These are phyloP conservation scores for Paracoccidioides brasiliensis DNA, from an alignment of 2,329 filamentous ascomycete genomes.

Conservation along the genomic window DNA sequence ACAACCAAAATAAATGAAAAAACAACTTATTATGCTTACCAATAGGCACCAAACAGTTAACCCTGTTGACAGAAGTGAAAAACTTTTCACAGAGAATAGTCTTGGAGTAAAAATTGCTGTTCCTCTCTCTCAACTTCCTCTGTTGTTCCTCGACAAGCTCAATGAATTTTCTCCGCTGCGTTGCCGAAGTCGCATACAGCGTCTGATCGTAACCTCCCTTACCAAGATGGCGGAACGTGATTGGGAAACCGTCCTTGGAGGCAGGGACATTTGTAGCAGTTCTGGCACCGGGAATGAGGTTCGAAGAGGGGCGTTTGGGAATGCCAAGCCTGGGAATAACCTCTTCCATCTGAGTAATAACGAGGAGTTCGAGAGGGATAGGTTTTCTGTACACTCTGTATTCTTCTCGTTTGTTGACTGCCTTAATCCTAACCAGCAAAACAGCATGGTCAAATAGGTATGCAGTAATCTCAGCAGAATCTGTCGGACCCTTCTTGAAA, in stretches of 20 bases:
- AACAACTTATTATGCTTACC: conserved; percentile 40
- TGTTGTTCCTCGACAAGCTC: conserved; percentile 90
- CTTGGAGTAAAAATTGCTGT: conserved; percentile 57
- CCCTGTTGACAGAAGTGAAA: conserved; percentile 75
- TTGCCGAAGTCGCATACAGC: conserved; percentile 72
- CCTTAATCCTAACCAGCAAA: conserved; percentile 79
- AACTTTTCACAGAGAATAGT: conserved; percentile 67
- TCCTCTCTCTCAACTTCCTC: conserved; percentile 61
- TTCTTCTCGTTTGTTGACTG: conserved; percentile 84
- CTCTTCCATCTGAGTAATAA: conserved; percentile 95
- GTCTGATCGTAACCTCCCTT: conserved; percentile 91
- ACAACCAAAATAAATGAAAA: neutral
- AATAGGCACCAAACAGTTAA: conserved; percentile 89
- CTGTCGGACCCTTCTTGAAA: conserved; percentile 83
- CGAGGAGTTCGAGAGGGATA: conserved; percentile 82
- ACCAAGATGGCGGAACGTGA: conserved; percentile 90
- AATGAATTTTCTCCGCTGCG: conserved; percentile 89
- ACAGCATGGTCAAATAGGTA: conserved; percentile 96
- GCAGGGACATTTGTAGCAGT: conserved; percentile 35
- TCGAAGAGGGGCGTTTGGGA: conserved; percentile 66
- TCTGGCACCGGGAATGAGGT: conserved; percentile 55
- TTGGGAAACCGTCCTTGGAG: conserved; percentile 72
- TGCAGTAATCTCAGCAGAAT: conserved; percentile 78
- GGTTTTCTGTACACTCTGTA: conserved; percentile 91
- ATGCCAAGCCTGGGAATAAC: conserved; percentile 70